These are phyloP conservation scores for Grifola frondosa DNA, from an alignment of 1,284 basidiomycete species.

Conservation along the genomic window DNA sequence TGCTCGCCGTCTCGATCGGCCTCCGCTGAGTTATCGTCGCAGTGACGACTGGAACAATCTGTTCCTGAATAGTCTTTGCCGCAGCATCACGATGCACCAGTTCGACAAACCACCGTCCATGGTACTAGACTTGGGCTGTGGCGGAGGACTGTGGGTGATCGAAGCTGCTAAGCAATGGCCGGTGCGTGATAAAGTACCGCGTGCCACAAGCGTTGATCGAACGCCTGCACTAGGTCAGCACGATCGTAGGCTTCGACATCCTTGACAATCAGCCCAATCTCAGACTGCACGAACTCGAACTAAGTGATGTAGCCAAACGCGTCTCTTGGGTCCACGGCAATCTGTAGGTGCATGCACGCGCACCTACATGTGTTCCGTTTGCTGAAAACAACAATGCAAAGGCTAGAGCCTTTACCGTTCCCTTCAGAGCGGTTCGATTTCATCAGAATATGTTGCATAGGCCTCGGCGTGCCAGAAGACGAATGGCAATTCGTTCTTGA, in stretches of 20 bases:
- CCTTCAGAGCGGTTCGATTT: constrained; percentile 57
- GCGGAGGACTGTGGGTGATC: constrained; percentile 74
- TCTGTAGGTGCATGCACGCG: constrained; percentile 44
- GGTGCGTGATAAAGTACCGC: constrained; percentile 49
- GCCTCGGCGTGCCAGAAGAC: constrained; percentile 69
- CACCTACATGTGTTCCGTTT: neutral
- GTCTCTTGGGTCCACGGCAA: constrained; percentile 68
- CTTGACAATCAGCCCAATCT: constrained; percentile 57
- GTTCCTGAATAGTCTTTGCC: constrained; percentile 50
- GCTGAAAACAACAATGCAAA: constrained; percentile 24
- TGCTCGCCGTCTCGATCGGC: neutral
- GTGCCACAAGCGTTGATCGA: no score
- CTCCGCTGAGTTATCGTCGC: constrained; percentile 5
- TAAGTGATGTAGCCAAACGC: constrained; percentile 44
- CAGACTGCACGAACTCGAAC: constrained; percentile 29
- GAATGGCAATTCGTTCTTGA: constrained; percentile 45
- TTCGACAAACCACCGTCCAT: constrained; percentile 50
- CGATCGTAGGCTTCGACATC: constrained; percentile 61
- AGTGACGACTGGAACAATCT: constrained; percentile 72
- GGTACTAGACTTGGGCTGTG: constrained; percentile 78
- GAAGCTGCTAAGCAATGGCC: constrained; percentile 65
- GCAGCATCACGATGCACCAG: constrained; percentile 51
- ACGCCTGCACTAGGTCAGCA: constrained; percentile 42
- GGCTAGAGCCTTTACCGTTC: constrained; percentile 64
- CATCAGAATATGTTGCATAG: constrained; percentile 60